phyloP scores from a whole-genome alignment of 2,329 filamentous ascomycete genomes.

The Fusarium armeniacum region DNA sequence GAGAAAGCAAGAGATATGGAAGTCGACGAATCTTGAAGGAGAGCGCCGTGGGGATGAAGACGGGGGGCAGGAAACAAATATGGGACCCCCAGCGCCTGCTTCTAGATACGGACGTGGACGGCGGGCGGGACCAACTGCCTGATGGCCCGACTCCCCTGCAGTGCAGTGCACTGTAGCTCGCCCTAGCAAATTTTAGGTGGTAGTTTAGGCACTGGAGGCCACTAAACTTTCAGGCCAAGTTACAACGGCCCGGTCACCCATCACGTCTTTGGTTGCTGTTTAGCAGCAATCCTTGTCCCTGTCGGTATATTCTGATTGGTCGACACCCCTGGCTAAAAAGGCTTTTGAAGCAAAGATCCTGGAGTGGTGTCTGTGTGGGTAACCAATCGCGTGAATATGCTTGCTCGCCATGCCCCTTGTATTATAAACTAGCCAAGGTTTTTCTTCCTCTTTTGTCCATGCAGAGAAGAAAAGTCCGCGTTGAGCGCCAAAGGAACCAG shows the following conservation, averaged over 20 bases:
- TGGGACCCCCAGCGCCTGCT: slow-evolving; percentile 24
- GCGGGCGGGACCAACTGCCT: slow-evolving; percentile 4
- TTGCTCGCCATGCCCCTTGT: slow-evolving; percentile 19
- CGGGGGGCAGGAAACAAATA: slow-evolving; percentile 51
- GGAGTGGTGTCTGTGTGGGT: slow-evolving; percentile 33
- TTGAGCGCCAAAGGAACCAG: slow-evolving; percentile 37
- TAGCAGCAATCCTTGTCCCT: slow-evolving; percentile 27
- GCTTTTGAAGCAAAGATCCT: slow-evolving; percentile 38
- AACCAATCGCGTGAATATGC: slow-evolving; percentile 30
- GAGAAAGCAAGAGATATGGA: slow-evolving; percentile 34
- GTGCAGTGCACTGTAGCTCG: slow-evolving; percentile 11
- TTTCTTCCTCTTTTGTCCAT: slow-evolving; percentile 16
- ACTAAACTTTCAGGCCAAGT: slow-evolving; percentile 20
- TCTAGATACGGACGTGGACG: neutral
- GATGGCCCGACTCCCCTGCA: neutral
- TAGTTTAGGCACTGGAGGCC: slow-evolving; percentile 3
- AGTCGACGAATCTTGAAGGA: slow-evolving; percentile 27
- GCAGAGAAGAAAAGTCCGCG: slow-evolving; percentile 27
- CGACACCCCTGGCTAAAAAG: slow-evolving; percentile 45
- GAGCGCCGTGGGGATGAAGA: slow-evolving; percentile 30
- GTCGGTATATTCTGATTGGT: slow-evolving; percentile 20
- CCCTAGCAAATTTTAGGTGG: neutral
- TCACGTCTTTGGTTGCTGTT: slow-evolving; percentile 23
- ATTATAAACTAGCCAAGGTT: slow-evolving; percentile 40
- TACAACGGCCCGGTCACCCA: slow-evolving; percentile 38